phyloP scores from a whole-genome alignment of 176 grass and related monocot genomes.

The Thinopyrum elongatum region DNA sequence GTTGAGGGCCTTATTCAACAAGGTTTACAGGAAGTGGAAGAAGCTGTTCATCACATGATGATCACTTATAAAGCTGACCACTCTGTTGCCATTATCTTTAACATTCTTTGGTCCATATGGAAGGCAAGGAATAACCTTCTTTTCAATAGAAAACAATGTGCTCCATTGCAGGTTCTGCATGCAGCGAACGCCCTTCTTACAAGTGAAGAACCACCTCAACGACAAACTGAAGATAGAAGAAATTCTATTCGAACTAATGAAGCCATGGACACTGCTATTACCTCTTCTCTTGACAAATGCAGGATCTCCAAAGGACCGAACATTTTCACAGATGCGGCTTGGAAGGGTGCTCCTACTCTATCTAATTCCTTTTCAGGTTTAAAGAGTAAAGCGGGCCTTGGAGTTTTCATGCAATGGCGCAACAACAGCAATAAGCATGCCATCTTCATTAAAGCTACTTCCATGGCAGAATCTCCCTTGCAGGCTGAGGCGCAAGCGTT shows the following conservation, averaged over 20 bases:
- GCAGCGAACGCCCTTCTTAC: neutral
- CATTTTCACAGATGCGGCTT: neutral
- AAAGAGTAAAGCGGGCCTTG: too few relatives aligned
- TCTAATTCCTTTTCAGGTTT: too few relatives aligned
- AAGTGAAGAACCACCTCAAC: neutral
- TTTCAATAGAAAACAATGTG: neutral
- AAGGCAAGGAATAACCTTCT: neutral
- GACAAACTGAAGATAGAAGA: neutral
- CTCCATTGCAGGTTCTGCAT: neutral
- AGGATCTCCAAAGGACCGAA: neutral
- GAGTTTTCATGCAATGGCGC: neutral
- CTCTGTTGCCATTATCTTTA: neutral
- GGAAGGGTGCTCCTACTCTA: too few relatives aligned
- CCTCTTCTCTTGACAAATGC: neutral
- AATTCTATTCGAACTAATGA: neutral
- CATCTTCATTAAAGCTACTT: neutral
- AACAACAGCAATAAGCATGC: neutral
- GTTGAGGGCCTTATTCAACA: neutral
- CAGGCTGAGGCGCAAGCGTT: neutral
- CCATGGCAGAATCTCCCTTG: neutral
- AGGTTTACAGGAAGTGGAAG: neutral
- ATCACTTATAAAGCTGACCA: neutral
- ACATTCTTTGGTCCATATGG: neutral
- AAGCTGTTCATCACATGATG: neutral
- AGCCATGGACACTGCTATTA: neutral